These are phyloP conservation scores for Aspergillus piperis DNA, from an alignment of 2,329 filamentous ascomycete genomes.

Conservation along the genomic window DNA sequence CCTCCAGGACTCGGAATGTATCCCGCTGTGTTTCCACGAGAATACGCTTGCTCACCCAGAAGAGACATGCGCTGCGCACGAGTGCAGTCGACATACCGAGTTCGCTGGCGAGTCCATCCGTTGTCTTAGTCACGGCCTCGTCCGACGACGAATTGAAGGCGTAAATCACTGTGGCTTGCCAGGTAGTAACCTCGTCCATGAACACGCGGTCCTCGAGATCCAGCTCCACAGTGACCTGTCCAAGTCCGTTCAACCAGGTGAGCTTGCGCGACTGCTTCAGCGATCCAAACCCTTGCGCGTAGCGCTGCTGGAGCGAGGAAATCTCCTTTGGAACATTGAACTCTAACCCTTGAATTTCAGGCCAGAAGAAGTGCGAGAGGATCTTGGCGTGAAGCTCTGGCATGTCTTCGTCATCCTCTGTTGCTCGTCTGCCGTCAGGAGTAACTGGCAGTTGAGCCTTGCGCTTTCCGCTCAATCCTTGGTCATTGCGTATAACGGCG, in stretches of 20 bases:
- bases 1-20: slow-evolving; percentile 60
- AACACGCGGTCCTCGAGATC: slow-evolving; percentile 79
- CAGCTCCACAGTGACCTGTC: slow-evolving; percentile 76
- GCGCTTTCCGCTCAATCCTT: slow-evolving; percentile 39
- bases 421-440: slow-evolving; percentile 20
- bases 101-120: slow-evolving; percentile 48
- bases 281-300: slow-evolving; percentile 73
- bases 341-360: slow-evolving; percentile 63
- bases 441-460: slow-evolving; percentile 20
- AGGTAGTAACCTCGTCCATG: slow-evolving; percentile 70
- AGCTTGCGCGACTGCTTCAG: slow-evolving; percentile 84
- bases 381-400: slow-evolving; percentile 75
- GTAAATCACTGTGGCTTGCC: slow-evolving; percentile 85
- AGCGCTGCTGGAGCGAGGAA: slow-evolving; percentile 63
- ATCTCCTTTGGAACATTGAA: slow-evolving; percentile 51
- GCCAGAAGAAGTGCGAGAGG: slow-evolving; percentile 92
- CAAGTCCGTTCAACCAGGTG: slow-evolving; percentile 82
- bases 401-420: slow-evolving; percentile 29
- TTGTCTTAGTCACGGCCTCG: slow-evolving; percentile 41
- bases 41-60: slow-evolving; percentile 64
- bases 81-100: slow-evolving; percentile 59
- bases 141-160: slow-evolving; percentile 64
- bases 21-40: slow-evolving; percentile 50
- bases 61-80: slow-evolving; percentile 61
- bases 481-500: slow-evolving; percentile 60